phyloP scores from a whole-genome alignment of 2,329 filamentous ascomycete genomes.

The Blastomyces percursus region DNA sequence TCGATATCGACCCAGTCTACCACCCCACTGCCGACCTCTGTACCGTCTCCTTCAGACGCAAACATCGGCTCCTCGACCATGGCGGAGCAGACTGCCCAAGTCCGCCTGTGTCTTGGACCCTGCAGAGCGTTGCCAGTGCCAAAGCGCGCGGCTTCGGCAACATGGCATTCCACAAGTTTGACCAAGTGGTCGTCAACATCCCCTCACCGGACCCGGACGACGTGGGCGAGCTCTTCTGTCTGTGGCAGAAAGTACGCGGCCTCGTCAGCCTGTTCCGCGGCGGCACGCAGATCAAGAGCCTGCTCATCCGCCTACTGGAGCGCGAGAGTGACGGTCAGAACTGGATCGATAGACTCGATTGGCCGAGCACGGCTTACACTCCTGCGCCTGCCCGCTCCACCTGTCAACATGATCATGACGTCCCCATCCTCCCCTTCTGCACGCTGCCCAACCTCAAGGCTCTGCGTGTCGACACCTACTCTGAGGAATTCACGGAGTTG shows the following conservation, averaged over 20 bases:
- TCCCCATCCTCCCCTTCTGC: not conserved
- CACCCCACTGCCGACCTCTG: not conserved
- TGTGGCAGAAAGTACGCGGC: not conserved
- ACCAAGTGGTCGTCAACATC: not conserved
- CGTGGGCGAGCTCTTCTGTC: not conserved
- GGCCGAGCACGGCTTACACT: not conserved
- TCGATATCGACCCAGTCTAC: not conserved
- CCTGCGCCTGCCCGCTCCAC: not conserved
- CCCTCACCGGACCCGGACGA: not conserved
- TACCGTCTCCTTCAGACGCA: not conserved
- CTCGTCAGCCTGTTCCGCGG: slow-evolving; percentile 1
- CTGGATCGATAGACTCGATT: not conserved
- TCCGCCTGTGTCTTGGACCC: not conserved
- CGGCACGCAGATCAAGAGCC: not conserved
- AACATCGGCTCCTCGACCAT: not conserved
- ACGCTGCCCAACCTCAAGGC: not conserved
- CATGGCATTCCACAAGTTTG: not conserved
- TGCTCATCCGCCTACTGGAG: slow-evolving; percentile 4
- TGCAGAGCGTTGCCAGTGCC: not conserved
- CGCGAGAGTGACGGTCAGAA: not conserved
- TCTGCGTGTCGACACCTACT: not conserved
- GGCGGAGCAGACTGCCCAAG: not conserved
- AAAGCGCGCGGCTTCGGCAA: not conserved
- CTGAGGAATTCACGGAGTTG: not conserved
- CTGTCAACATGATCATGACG: not conserved